Evolutionary conservation across 2,329 filamentous ascomycete genomes (phyloP), one percentile per base, ranked within the genome.

Genomic region (Botrytis aclada): DNA sequence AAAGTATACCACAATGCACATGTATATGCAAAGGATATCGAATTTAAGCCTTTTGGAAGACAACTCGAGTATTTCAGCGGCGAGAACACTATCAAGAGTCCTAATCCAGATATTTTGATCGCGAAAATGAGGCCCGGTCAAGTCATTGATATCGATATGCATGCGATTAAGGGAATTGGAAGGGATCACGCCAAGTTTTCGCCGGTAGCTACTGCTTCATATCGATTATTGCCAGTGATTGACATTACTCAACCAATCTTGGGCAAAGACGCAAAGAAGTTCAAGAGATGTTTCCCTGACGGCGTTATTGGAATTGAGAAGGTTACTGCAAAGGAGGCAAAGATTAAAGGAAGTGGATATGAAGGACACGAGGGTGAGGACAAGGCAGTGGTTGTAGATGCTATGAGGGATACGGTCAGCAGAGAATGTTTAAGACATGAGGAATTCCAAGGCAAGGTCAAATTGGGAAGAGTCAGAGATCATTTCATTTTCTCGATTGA

Each of bases 401-500:
- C 95, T 1, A 97, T 98, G 90, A 93, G 92, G 80, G 97, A 99
- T 82, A 98, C 95, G 0, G 95, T 99, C 75, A 97, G 93, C 83
- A 89, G 96, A 77, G 97, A 99, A 84, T 96, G 92, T 80, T 83
- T 99, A 80, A 90, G 96, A 67, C 95, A 99, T 81, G 87, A 91
- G 39, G 96, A 98, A 84, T 98, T 99, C 84, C 89, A 96, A 83
- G 93, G 90, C 81, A 99, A 98, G 86, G 96, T 99, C 76, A 95
- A 94, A 86, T 88, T 99, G 45, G 96, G 96, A 61, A 88, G 97
- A 71, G 86, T 94, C 78, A 87, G 94, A 76, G 96, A 99, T 82
- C 97, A 99, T 84, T 99, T 99, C 83, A 98, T 99, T 83, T 99
- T 96, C 86, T 92, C 90, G 71, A 88, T 99, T 51, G 96, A 99